Evolutionary conservation across 257 asterid species (phyloP).

Genomic region (Solanum rostratum): DNA sequence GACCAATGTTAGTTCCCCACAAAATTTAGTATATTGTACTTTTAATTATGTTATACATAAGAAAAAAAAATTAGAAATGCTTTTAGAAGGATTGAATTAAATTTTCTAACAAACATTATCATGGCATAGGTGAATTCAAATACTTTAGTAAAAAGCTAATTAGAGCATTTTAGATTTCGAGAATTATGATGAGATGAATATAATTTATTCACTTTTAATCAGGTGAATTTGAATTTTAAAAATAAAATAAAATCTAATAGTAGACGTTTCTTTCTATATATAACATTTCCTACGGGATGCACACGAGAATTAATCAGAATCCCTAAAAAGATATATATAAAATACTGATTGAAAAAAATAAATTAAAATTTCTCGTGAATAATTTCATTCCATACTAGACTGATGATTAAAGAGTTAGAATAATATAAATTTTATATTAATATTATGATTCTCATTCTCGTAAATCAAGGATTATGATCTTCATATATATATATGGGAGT

Average conservation of each 20-base stretch:
- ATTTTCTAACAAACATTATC: neutral
- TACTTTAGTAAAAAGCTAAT: neutral
- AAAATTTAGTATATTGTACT: neutral
- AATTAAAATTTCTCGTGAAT: neutral
- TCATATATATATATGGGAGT: too few species aligned
- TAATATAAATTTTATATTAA: neutral
- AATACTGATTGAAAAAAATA: neutral
- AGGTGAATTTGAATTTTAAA: neutral
- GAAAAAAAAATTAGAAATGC: neutral
- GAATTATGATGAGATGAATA: neutral
- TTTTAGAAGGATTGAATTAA: neutral
- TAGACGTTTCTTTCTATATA: too few species aligned
- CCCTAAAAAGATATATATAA: neutral
- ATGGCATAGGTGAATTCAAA: neutral
- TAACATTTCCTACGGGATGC: too few species aligned
- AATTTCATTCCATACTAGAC: neutral
- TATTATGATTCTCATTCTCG: neutral
- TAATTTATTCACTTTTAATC: neutral
- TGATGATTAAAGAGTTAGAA: neutral
- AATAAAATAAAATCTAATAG: neutral
- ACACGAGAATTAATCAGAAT: neutral
- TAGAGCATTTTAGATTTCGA: neutral
- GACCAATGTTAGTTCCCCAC: neutral
- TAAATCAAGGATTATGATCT: neutral
- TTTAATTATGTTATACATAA: too few species aligned